Evolutionary conservation across 176 grass and related monocot genomes (phyloP), one percentile per base, ranked within the genome.

Genomic region (Aegilops sharonensis): DNA sequence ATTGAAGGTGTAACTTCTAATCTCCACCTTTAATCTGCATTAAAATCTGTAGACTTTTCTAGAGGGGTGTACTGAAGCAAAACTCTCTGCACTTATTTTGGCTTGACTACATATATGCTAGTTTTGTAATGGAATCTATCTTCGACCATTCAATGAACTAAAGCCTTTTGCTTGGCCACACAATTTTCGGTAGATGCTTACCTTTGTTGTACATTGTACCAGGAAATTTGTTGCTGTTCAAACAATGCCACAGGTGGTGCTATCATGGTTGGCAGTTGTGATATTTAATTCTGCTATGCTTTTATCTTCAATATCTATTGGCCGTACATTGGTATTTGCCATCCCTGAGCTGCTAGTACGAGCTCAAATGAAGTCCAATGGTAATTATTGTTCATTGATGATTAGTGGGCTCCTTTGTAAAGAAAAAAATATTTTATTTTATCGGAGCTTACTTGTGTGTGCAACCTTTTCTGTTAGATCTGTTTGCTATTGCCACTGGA

Each of bases 221-320:
- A 83, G 86, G 72, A 77, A 30, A 60, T 77, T n/a, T 68, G n/a
- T 74, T 85, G 76, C 4, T 15, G 14, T 89, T 83, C 80, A 71
- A 36, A 21, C 83, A 83, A 62, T 79, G 63, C 75, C 75, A 31
- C 68, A 87, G 13, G 23, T 89, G 68, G 63, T 89, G 75, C 69
- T 87, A 75, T 75, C 80, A 50, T 87, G 68, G 81, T 45, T 84
- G 59, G 50, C 75, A 87, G 65, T 80, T 62, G 66, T 87, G 67
- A 88, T 89, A 61, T 85, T 92, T 57, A 87, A 45, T 79, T 82
- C 84, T 79, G 80, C 75, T 64, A 31, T 87, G 48, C 77, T 92
- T 50, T 29, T 84, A 45, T 66, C 32, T 72, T 84, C 91, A 68
- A 79, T 80, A 42, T 89, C 80, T 63, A 66, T 89, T 60, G 84